Conservation (phyloP, 2,329 filamentous ascomycete genomes). For the Exserohilum rostratum region DNA sequence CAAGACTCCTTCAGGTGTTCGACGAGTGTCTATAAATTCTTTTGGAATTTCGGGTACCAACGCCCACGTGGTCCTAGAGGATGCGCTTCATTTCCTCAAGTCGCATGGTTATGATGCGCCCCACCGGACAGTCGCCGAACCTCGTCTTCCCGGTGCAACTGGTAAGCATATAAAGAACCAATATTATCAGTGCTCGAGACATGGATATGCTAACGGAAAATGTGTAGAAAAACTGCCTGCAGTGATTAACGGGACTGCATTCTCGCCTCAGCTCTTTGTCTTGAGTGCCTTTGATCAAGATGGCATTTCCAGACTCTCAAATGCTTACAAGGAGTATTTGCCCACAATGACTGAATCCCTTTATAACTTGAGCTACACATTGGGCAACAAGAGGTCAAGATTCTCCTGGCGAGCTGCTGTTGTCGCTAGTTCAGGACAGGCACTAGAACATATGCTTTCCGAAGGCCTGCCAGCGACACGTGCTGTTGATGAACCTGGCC, state of each 20-base stretch:
- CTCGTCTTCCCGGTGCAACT: not conserved
- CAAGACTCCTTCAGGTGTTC: not conserved
- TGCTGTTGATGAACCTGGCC: not conserved
- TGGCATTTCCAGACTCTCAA: not conserved
- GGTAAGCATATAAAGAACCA: not conserved
- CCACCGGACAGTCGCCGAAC: not conserved
- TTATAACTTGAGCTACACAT: not conserved
- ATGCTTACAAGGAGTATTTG: not conserved
- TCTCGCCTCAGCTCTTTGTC: not conserved
- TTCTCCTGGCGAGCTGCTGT: not conserved
- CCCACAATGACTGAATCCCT: not conserved
- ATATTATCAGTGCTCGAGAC: not conserved
- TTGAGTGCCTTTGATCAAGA: not conserved
- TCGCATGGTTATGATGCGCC: not conserved
- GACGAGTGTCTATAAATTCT: conserved; percentile 19
- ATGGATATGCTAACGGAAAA: not conserved
- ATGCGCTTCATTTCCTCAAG: conserved; percentile 19
- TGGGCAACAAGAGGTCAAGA: not conserved
- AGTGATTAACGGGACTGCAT: not conserved
- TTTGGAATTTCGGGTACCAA: conserved; percentile 31
- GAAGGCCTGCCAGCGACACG: not conserved
- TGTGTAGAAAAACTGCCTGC: not conserved
- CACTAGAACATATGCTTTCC: not conserved
- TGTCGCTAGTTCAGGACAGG: not conserved
- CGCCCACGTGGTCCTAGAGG: conserved; percentile 23